A percentile compares a stretch with the other conserved stretches of the same genome.
phyloP scores from a whole-genome alignment of 1,284 basidiomycete species.

The Cutaneotrichosporon sp. region DNA sequence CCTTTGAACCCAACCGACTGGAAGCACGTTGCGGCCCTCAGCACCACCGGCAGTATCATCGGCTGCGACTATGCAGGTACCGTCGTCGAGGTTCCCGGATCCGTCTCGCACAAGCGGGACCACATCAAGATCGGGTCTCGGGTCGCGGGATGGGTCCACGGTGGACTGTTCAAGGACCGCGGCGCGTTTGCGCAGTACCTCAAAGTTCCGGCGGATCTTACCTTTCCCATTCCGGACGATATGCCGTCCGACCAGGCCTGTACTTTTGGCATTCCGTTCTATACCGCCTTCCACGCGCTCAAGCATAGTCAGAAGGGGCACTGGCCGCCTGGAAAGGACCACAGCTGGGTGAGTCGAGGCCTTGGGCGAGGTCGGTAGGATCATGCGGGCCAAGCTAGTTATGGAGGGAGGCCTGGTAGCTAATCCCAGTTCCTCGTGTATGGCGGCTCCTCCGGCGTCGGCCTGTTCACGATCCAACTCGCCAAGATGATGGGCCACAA shows the following conservation, averaged over 20 bases:
- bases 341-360: constrained; percentile 29
- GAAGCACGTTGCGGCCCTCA: constrained; percentile 32
- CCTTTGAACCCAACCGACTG: constrained; percentile 49
- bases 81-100: constrained; percentile 45
- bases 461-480: constrained; percentile 56
- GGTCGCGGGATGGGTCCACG: constrained; percentile 57
- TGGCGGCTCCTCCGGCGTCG: constrained; percentile 55
- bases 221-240: constrained; percentile 32
- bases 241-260: constrained; percentile 52
- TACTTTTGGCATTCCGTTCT: constrained; percentile 51
- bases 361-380: too few relatives aligned
- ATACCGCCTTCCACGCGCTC: constrained; percentile 26
- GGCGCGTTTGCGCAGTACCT: constrained; percentile 55
- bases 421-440: constrained; percentile 52
- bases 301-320: constrained; percentile 17
- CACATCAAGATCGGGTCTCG: constrained; percentile 52
- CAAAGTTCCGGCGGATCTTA: constrained; percentile 35
- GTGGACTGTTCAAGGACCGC: constrained; percentile 47
- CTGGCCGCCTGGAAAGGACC: constrained; percentile 22
- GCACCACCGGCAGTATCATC: constrained; percentile 17
- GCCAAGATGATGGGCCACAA: constrained; percentile 55
- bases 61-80: constrained; percentile 54
- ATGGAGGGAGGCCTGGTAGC: background rate
- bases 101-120: constrained; percentile 1
- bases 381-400: too few relatives aligned